A percentile compares a stretch with the other conserved stretches of the same genome.
phyloP scores from a whole-genome alignment of 1,139 yeast species.

The Saccharomyces hybrid region DNA sequence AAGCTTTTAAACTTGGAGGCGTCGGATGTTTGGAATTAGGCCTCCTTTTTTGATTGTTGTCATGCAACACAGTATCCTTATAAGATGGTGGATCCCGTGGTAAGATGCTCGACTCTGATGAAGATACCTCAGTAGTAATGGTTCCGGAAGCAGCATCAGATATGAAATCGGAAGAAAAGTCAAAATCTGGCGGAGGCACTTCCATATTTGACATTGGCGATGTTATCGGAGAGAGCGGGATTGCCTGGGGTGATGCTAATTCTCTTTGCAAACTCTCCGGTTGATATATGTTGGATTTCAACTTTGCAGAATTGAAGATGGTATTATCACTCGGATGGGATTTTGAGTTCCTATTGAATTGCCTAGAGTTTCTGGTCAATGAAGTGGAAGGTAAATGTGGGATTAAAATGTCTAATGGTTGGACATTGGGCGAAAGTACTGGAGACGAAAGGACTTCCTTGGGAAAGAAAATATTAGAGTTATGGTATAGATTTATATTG shows the following conservation, averaged over 20 bases:
- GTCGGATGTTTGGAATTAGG: conserved; percentile 3
- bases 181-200: conserved; percentile 25
- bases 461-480: conserved; percentile 37
- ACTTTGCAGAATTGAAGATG: conserved; percentile 25
- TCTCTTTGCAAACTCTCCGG: conserved; percentile 43
- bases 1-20: conserved; percentile 6
- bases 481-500: conserved; percentile 22
- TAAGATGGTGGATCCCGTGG: conserved; percentile 37
- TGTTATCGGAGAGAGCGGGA: conserved; percentile 43
- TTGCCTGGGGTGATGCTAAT: conserved; percentile 52
- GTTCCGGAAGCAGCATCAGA: conserved; percentile 16
- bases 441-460: conserved; percentile 35
- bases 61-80: conserved; percentile 22
- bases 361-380: conserved; percentile 10
- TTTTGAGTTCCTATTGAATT: conserved; percentile 8
- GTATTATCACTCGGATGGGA: conserved; percentile 5
- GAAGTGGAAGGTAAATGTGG: conserved; percentile 9
- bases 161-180: conserved; percentile 15
- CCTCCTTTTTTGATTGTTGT: conserved; percentile 3
- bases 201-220: conserved; percentile 23
- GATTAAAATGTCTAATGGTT: conserved; percentile 35
- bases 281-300: conserved; percentile 48
- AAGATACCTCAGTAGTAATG: not conserved
- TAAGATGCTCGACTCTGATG: conserved; percentile 11
- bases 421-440: conserved; percentile 51